Evolutionary conservation across 2,329 filamentous ascomycete species (phyloP), one percentile per base, ranked within the genome.

Genomic region (Venturia effusa): DNA sequence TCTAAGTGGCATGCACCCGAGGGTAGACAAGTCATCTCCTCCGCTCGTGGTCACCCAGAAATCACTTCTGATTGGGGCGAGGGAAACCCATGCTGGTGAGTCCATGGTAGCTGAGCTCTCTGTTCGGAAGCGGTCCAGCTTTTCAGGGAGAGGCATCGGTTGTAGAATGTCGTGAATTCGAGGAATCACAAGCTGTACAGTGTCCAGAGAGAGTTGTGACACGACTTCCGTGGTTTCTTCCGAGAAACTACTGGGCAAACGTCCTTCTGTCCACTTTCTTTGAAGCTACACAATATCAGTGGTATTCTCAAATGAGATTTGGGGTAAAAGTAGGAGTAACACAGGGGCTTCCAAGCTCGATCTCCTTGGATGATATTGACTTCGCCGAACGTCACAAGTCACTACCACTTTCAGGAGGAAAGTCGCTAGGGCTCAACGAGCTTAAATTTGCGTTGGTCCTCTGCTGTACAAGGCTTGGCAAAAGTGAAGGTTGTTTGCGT

Each of bases 1-100:
- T 27, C 43, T 32, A n/a, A 62, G 40, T 30, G 61, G 41, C 37
- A 62, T 41, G n/a, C 40, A 62, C 10, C 61, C 61, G 3, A 48
- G 24, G 13, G 37, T 22, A n/a, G 24, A 48, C 15, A 62, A 37
- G 13, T 51, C 41, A 27, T 62, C 34, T 37, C 41, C 61, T 45
- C 41, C 40, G 22, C 61, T n/a, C 8, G 41, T 45, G 40, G 32
- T 19, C 11, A 37, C 17, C 59, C 34, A 60, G n/a, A 60, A 60
- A 30, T 40, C 59, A 27, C 19, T 5, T 3, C 19, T 17, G 15
- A 2, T 8, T 40, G 59, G 59, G 40, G 59, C 59, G 15, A 27
- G n/a, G 15, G 22, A 40, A n/a, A 60, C 13, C 34, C 40, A 60
- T 24, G 30, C 59, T 40, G 59, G 59, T 60, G 59, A 27, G 5